Conservation (phyloP, 768 basidiomycete species). For the Gyrodon lividus region DNA sequence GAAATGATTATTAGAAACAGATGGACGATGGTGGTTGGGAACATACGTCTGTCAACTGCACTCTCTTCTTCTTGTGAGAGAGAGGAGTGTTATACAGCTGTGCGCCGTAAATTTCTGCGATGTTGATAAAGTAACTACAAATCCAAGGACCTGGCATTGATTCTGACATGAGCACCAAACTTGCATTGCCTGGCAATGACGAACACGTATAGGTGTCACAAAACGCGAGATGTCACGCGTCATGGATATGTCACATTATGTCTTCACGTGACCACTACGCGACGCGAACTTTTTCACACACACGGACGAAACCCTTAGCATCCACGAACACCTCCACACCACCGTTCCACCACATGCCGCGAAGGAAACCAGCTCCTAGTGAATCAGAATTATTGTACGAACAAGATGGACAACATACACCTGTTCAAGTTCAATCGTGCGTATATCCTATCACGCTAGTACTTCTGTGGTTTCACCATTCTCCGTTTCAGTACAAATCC, state of each 20-base stretch:
- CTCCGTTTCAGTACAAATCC: background rate
- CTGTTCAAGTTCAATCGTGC: constrained; percentile 4
- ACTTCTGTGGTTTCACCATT: background rate
- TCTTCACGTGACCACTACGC: constrained; percentile 20
- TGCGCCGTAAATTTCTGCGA: constrained; percentile 53
- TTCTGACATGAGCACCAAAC: constrained; percentile 37
- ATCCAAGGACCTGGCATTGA: constrained; percentile 54
- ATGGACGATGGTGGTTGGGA: background rate
- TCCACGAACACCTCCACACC: background rate
- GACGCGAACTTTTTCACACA: constrained; percentile 1
- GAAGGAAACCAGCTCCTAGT: constrained; percentile 23
- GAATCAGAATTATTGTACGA: background rate
- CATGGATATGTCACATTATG: constrained; percentile 14
- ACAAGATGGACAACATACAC: constrained; percentile 2
- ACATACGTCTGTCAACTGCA: constrained; percentile 58
- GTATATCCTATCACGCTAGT: background rate
- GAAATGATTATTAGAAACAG: background rate
- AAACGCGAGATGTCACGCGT: constrained; percentile 20
- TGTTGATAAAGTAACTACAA: constrained; percentile 44
- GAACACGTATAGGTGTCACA: constrained; percentile 3
- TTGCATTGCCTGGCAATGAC: background rate
- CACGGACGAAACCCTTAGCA: no score
- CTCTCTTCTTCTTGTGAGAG: constrained; percentile 44
- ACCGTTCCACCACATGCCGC: constrained; percentile 10
- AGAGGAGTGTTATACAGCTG: constrained; percentile 29